Evolutionary conservation across 805 yeast species (phyloP).

Genomic region (Saccharomycopsis fibuligera): DNA sequence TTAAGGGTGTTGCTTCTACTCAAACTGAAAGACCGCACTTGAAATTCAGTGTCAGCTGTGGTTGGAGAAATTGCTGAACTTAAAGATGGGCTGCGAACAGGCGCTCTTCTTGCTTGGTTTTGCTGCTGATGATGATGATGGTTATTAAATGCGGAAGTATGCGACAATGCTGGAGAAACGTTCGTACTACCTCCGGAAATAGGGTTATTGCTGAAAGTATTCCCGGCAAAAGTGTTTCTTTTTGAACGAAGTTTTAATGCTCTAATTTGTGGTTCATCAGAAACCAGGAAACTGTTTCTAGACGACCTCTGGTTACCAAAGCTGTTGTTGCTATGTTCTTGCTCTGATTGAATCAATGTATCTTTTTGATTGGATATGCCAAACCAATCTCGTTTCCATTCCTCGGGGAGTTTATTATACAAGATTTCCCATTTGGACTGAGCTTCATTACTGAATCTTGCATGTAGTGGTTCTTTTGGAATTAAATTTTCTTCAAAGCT

Average conservation of each 20-base stretch:
- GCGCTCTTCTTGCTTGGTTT: no score
- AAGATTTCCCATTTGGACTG: background rate
- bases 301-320: no score
- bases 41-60: slow-evolving; percentile 5
- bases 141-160: no score
- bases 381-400: slow-evolving; percentile 3
- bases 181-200: no score
- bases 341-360: no score
- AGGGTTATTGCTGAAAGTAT: background rate
- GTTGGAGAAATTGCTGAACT: slow-evolving; percentile 9
- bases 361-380: background rate
- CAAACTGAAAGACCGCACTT: slow-evolving; percentile 18
- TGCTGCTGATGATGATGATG: no score
- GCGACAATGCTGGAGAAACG: background rate
- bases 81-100: slow-evolving; percentile 4
- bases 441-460: background rate
- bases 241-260: background rate
- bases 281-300: no score
- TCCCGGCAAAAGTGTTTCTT: slow-evolving; percentile 1
- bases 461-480: background rate
- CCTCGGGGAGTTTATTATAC: slow-evolving; percentile 6
- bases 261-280: background rate
- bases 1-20: slow-evolving; percentile 12
- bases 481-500: slow-evolving; percentile 6
- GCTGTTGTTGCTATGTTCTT: no score